These are phyloP conservation scores for Sporothrix inflata DNA, from an alignment of 2,329 filamentous ascomycete genomes.

Conservation along the genomic window DNA sequence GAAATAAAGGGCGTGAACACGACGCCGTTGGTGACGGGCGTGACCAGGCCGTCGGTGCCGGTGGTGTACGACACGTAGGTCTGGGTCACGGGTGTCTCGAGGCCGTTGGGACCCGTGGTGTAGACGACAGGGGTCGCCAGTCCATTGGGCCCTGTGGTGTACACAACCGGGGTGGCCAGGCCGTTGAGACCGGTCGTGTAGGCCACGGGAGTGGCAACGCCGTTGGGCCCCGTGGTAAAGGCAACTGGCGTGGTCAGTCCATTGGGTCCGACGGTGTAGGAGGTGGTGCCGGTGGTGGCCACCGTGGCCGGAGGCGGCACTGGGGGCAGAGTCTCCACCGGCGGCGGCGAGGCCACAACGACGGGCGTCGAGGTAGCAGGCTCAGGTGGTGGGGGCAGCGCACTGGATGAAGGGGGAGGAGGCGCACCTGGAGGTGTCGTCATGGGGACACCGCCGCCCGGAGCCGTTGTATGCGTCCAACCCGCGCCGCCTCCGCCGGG, in stretches of 20 bases:
- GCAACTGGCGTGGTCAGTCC: constrained; percentile 22
- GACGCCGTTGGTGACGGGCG: constrained; percentile 16
- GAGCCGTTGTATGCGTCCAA: neutral
- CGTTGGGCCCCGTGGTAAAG: constrained; percentile 26
- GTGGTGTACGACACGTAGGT: constrained; percentile 24
- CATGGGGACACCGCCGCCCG: neutral
- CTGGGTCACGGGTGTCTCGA: constrained; percentile 8
- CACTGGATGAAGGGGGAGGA: neutral
- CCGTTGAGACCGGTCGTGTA: constrained; percentile 29
- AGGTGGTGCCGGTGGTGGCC: constrained; percentile 2
- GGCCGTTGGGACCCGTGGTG: constrained; percentile 14
- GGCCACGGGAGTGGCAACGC: constrained; percentile 22
- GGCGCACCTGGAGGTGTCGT: constrained; percentile 20
- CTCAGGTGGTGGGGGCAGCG: neutral
- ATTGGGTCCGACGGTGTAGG: constrained; percentile 20
- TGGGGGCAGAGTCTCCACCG: neutral
- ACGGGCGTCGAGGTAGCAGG: neutral
- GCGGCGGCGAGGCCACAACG: neutral
- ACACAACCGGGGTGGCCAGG: constrained; percentile 25
- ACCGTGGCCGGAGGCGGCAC: neutral
- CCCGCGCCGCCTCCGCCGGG: neutral
- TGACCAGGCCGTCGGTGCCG: constrained; percentile 23
- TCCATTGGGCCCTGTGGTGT: constrained; percentile 26
- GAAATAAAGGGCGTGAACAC: constrained; percentile 18
- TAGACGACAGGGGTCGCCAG: constrained; percentile 20